A percentile compares a stretch with the other conserved stretches of the same genome.
Conservation (phyloP, 2,329 filamentous ascomycete species). For the Phoma sp. region DNA sequence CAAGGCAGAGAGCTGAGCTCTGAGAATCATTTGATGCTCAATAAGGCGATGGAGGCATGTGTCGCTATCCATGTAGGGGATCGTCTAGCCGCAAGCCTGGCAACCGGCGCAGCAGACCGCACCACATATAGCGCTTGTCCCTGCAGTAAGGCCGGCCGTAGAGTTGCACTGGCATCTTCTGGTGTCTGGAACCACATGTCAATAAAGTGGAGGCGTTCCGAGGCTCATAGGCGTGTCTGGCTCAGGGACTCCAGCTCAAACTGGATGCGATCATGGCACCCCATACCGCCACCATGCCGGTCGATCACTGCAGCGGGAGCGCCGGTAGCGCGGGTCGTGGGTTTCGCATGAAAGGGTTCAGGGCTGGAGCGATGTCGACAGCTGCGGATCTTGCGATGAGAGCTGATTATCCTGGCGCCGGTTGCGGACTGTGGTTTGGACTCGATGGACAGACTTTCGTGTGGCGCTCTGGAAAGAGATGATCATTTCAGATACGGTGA, state of each 20-base stretch:
- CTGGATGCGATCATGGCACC: neutral
- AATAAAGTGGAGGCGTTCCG: neutral
- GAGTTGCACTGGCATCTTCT: neutral
- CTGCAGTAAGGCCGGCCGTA: neutral
- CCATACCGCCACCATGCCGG: constrained; percentile 3
- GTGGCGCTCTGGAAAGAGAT: neutral
- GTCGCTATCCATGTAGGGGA: neutral
- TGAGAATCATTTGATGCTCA: neutral
- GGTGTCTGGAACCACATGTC: neutral
- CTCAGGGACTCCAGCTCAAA: neutral
- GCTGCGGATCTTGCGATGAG: neutral
- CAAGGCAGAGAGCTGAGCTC: neutral
- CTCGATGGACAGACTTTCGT: neutral
- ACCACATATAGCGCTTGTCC: neutral
- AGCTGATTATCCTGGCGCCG: neutral
- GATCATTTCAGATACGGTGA: neutral
- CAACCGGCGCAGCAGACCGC: neutral
- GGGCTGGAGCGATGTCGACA: neutral
- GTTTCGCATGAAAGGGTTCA: neutral
- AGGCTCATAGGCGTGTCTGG: neutral
- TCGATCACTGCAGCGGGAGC: constrained; percentile 11
- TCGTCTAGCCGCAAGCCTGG: neutral
- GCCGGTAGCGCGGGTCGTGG: constrained; percentile 5
- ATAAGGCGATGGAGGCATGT: neutral
- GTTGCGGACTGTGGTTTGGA: neutral